Conservation (phyloP, 1,139 yeast species). For the Hanseniaspora uvarum region DNA sequence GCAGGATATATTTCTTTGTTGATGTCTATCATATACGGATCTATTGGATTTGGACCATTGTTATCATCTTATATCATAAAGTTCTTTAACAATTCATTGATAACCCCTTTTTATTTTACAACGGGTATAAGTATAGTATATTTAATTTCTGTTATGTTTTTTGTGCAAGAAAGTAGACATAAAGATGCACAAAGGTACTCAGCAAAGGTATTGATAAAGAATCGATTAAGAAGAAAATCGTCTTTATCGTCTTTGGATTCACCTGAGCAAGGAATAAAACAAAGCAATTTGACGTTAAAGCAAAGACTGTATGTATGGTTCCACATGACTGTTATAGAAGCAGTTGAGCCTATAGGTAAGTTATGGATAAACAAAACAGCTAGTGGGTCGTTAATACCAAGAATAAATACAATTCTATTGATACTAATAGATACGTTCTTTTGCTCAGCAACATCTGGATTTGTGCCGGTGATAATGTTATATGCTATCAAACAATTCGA, state of each 20-base stretch:
- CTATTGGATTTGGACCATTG: conserved; percentile 48
- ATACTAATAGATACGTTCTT: conserved; percentile 34
- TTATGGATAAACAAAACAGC: conserved; percentile 32
- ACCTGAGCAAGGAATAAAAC: not conserved
- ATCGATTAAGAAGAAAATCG: conserved; percentile 7
- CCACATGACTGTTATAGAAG: conserved; percentile 7
- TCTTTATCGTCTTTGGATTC: not conserved
- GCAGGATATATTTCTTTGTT: conserved; percentile 38
- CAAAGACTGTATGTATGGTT: conserved; percentile 11
- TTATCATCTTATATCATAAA: conserved; percentile 37
- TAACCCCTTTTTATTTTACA: conserved; percentile 22
- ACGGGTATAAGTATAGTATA: conserved; percentile 20
- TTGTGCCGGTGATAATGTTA: conserved; percentile 39
- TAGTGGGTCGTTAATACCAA: conserved; percentile 31
- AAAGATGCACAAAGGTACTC: conserved; percentile 40
- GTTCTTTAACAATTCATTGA: conserved; percentile 22
- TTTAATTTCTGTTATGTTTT: conserved; percentile 29
- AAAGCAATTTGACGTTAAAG: not conserved
- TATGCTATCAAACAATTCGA: conserved; percentile 44
- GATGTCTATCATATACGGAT: conserved; percentile 42
- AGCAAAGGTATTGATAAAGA: not conserved
- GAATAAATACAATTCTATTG: conserved; percentile 34
- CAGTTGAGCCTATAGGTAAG: conserved; percentile 22
- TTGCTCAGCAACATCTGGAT: conserved; percentile 27
- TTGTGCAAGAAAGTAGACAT: conserved; percentile 48